These are phyloP conservation scores for Candida sphagnicola DNA, from an alignment of 805 yeast species.

Conservation along the genomic window DNA sequence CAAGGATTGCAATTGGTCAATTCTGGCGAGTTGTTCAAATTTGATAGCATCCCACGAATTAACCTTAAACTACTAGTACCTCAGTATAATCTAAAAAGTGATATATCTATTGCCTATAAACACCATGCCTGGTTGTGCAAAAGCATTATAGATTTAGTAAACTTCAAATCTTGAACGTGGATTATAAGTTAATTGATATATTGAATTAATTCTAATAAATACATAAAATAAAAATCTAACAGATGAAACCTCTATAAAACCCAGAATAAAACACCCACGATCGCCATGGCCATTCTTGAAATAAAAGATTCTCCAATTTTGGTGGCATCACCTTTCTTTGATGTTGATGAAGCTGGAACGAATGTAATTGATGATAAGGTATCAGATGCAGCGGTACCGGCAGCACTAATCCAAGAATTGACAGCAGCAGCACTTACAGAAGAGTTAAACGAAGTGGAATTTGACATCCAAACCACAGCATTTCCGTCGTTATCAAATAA, in stretches of 20 bases:
- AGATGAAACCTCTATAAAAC: slow-evolving; percentile 7
- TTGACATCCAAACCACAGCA: slow-evolving; percentile 58
- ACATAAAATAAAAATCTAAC: neutral
- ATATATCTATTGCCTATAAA: slow-evolving; percentile 12
- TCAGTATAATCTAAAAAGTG: slow-evolving; percentile 8
- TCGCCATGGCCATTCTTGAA: slow-evolving; percentile 5
- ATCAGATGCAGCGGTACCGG: slow-evolving; percentile 24
- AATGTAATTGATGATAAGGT: slow-evolving; percentile 24
- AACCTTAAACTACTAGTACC: slow-evolving; percentile 11
- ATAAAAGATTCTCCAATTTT: slow-evolving; percentile 3
- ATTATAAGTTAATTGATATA: neutral
- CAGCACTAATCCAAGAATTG: slow-evolving; percentile 40
- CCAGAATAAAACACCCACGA: slow-evolving; percentile 4
- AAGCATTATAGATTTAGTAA: slow-evolving; percentile 9
- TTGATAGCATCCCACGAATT: slow-evolving; percentile 11
- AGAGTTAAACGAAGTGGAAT: slow-evolving; percentile 46
- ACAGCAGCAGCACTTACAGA: slow-evolving; percentile 44
- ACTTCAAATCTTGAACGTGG: slow-evolving; percentile 6
- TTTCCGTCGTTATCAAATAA: slow-evolving; percentile 59
- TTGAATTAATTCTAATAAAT: neutral
- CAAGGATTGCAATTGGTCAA: slow-evolving; percentile 7
- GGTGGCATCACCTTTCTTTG: slow-evolving; percentile 12
- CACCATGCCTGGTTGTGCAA: slow-evolving; percentile 13
- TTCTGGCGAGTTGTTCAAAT: slow-evolving; percentile 10
- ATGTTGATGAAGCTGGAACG: slow-evolving; percentile 16